Evolutionary conservation across 2,329 filamentous ascomycete species (phyloP).

Genomic region (Stylonectria norvegica): DNA sequence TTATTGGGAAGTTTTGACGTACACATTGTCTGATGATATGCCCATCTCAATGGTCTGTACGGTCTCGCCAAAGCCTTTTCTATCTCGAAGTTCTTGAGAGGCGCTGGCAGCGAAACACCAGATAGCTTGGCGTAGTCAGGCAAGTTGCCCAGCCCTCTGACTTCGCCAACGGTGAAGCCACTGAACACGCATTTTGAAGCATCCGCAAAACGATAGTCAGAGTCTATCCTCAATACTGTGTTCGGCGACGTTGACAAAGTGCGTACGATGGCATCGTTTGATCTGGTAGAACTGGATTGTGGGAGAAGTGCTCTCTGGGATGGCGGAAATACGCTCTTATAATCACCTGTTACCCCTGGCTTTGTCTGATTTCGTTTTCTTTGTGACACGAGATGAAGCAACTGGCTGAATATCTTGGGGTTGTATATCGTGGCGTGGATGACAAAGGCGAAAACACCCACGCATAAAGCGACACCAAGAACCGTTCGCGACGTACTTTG

Average conservation of each 20-base stretch:
- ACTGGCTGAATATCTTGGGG: neutral
- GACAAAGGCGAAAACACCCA: neutral
- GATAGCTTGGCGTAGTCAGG: slow-evolving; percentile 74
- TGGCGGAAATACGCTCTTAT: slow-evolving; percentile 27
- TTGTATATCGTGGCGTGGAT: neutral
- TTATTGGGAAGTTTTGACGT: slow-evolving; percentile 26
- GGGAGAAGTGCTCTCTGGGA: slow-evolving; percentile 15
- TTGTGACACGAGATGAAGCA: neutral
- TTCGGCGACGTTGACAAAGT: slow-evolving; percentile 12
- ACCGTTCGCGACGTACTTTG: neutral
- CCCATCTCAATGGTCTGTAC: slow-evolving; percentile 79
- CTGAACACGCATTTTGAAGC: slow-evolving; percentile 55
- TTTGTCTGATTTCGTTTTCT: slow-evolving; percentile 10
- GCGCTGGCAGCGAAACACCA: slow-evolving; percentile 66
- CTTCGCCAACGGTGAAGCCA: slow-evolving; percentile 67
- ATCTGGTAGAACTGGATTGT: neutral
- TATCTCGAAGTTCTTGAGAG: slow-evolving; percentile 65
- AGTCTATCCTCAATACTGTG: slow-evolving; percentile 31
- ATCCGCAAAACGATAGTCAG: slow-evolving; percentile 33
- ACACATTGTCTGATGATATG: slow-evolving; percentile 92
- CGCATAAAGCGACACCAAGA: neutral
- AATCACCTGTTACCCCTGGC: slow-evolving; percentile 17
- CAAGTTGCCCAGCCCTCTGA: slow-evolving; percentile 69
- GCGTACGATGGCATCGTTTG: too few species aligned
- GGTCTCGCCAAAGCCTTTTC: slow-evolving; percentile 66